phyloP scores from a whole-genome alignment of 2,329 filamentous ascomycete genomes.

The Xylaria sp. region DNA sequence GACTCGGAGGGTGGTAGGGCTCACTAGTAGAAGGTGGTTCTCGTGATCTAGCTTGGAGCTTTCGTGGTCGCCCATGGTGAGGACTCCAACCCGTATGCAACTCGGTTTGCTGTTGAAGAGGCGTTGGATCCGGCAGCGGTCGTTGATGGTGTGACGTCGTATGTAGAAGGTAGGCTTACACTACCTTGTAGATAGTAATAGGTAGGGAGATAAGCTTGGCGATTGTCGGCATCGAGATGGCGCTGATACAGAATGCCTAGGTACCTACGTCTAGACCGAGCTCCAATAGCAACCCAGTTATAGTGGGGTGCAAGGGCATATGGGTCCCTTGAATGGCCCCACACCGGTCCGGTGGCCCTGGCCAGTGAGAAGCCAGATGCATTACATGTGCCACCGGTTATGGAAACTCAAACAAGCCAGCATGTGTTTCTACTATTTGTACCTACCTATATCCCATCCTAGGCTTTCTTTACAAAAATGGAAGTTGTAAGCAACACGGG shows the following conservation, averaged over 20 bases:
- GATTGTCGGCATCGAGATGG: neutral
- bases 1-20: constrained; percentile 35
- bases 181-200: neutral
- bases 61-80: constrained; percentile 67
- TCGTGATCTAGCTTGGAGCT: constrained; percentile 78
- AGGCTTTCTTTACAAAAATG: neutral
- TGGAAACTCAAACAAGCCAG: constrained; percentile 21
- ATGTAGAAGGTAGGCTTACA: neutral
- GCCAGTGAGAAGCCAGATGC: constrained; percentile 25
- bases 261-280: neutral
- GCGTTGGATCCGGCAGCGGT: neutral
- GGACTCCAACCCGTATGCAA: neutral
- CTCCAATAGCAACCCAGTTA: constrained; percentile 10
- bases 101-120: neutral
- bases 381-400: constrained; percentile 22
- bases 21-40: constrained; percentile 79
- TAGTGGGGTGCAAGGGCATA: constrained; percentile 18
- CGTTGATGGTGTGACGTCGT: constrained; percentile 4
- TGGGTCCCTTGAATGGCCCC: constrained; percentile 19
- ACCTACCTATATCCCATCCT: neutral
- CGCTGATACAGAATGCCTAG: neutral
- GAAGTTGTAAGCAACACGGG: neutral
- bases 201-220: constrained; percentile 7
- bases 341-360: constrained; percentile 43
- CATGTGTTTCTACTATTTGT: neutral